Conservation (phyloP, 371 early-diverging fungal genomes). For the Syncephalis fuscata region DNA sequence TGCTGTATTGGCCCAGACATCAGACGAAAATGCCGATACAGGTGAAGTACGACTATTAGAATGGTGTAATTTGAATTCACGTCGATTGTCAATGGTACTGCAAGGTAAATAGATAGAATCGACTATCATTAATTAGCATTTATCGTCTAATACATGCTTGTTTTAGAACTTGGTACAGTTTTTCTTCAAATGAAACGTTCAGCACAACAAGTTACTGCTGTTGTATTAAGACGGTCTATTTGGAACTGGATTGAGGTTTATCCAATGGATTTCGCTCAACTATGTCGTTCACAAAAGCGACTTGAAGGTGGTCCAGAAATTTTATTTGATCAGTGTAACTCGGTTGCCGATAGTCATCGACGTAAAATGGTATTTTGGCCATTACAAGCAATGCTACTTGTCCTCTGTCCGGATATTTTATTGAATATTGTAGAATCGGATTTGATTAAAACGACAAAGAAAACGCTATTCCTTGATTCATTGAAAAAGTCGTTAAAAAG, state of each 20-base stretch:
- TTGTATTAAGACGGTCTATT: slow-evolving; percentile 52
- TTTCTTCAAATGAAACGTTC: slow-evolving; percentile 48
- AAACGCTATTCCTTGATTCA: slow-evolving; percentile 44
- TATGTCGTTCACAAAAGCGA: slow-evolving; percentile 50
- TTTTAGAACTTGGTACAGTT: slow-evolving; percentile 34
- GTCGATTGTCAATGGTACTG: slow-evolving; percentile 43
- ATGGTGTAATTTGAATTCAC: slow-evolving; percentile 54
- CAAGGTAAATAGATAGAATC: slow-evolving; percentile 20
- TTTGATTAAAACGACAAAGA: slow-evolving; percentile 15
- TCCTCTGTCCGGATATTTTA: slow-evolving; percentile 66
- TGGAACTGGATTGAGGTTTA: slow-evolving; percentile 83
- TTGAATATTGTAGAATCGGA: slow-evolving; percentile 14
- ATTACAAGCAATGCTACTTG: slow-evolving; percentile 57
- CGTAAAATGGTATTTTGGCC: slow-evolving; percentile 67
- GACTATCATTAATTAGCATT: not conserved
- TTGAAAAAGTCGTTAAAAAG: slow-evolving; percentile 42
- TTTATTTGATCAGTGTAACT: slow-evolving; percentile 56
- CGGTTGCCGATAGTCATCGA: slow-evolving; percentile 47
- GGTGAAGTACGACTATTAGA: slow-evolving; percentile 62
- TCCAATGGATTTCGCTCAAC: slow-evolving; percentile 53
- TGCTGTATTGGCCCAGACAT: slow-evolving; percentile 29
- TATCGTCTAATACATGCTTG: slow-evolving; percentile 1
- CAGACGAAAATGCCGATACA: slow-evolving; percentile 49
- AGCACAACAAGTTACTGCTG: slow-evolving; percentile 46
- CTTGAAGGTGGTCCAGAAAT: slow-evolving; percentile 61